Conservation (phyloP, 2,329 filamentous ascomycete species). For the Rhynchosporium secalis region DNA sequence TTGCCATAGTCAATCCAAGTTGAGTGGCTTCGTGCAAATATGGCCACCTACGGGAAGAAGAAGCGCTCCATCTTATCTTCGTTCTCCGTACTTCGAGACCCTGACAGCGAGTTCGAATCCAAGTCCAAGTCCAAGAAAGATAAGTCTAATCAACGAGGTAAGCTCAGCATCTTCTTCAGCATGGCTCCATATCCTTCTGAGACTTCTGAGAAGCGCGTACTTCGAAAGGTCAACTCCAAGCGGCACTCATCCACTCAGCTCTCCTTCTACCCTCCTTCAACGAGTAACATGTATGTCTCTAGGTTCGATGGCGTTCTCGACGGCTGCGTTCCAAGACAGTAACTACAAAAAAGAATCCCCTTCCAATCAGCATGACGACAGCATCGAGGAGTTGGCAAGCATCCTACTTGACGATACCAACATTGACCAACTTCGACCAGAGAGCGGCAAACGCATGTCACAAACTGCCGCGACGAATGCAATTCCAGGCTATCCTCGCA, state of each 20-base stretch:
- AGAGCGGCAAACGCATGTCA: slow-evolving; percentile 24
- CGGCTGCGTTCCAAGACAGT: slow-evolving; percentile 7
- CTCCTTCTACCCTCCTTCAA: background rate
- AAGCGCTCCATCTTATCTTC: slow-evolving; percentile 30
- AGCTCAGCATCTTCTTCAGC: background rate
- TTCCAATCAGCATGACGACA: slow-evolving; percentile 24
- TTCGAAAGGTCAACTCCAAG: background rate
- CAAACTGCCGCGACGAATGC: slow-evolving; percentile 17
- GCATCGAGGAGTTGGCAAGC: slow-evolving; percentile 32
- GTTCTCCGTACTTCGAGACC: slow-evolving; percentile 26
- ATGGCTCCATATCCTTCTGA: background rate
- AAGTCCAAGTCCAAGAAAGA: slow-evolving; percentile 18
- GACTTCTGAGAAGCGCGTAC: background rate
- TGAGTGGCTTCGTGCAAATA: background rate
- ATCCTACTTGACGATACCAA: slow-evolving; percentile 32
- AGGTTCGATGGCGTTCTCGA: slow-evolving; percentile 13
- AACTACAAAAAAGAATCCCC: slow-evolving; percentile 10
- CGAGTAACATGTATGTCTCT: background rate
- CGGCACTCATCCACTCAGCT: background rate
- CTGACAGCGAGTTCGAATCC: slow-evolving; percentile 11
- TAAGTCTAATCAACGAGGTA: slow-evolving; percentile 21
- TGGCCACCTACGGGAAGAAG: slow-evolving; percentile 33
- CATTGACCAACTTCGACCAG: slow-evolving; percentile 22
- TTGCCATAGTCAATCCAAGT: background rate
- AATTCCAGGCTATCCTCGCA: slow-evolving; percentile 5